phyloP scores from a whole-genome alignment of 345 rosid species.

The Garcia nutans region DNA sequence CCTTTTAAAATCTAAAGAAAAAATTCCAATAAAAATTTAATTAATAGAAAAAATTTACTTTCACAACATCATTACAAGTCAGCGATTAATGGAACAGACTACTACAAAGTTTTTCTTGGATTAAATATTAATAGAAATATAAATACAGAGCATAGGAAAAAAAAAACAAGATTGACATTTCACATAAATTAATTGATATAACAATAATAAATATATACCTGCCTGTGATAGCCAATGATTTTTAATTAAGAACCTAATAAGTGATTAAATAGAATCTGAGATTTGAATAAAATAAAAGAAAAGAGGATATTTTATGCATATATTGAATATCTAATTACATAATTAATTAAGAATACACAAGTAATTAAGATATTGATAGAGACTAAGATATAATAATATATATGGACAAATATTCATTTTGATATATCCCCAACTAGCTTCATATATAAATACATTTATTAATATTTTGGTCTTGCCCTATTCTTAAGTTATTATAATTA shows the following conservation, averaged over 20 bases:
- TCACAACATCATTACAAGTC: too few relatives aligned
- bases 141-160: not conserved
- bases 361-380: conserved; percentile 3
- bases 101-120: too few relatives aligned
- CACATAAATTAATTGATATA: conserved; percentile 4
- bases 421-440: conserved; percentile 12
- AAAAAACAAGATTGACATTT: not conserved
- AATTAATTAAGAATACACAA: not conserved
- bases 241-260: conserved; percentile 12
- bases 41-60: too few relatives aligned
- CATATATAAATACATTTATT: too few relatives aligned
- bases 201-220: too few relatives aligned
- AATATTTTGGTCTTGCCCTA: not conserved
- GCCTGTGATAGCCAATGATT: too few relatives aligned
- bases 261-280: not conserved
- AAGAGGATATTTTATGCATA: not conserved
- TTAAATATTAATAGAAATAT: not conserved
- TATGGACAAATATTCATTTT: not conserved
- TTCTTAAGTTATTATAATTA: not conserved
- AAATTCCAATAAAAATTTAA: too few relatives aligned
- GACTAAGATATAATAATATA: not conserved
- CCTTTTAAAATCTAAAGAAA: too few relatives aligned
- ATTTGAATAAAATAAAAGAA: not conserved
- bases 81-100: too few relatives aligned
- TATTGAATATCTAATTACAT: not conserved